These are phyloP conservation scores for Scutellaria minor DNA, from an alignment of 257 asterid genomes.

Conservation along the genomic window DNA sequence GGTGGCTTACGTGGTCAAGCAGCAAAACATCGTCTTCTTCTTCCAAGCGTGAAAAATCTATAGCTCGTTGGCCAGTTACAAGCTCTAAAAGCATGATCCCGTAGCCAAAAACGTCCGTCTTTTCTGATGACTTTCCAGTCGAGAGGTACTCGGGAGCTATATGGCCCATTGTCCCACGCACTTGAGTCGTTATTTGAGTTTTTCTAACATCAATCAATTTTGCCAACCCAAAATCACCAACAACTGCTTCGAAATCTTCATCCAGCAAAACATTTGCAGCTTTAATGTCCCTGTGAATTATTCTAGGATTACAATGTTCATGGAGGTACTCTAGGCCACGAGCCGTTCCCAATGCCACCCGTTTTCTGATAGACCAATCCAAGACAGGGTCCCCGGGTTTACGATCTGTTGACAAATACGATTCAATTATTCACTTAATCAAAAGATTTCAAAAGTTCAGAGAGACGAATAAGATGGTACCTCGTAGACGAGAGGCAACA, in stretches of 20 bases:
- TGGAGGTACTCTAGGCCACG: conserved; percentile 96
- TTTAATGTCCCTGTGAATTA: conserved; percentile 91
- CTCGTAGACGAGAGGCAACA: conserved; percentile 88
- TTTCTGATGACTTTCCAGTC: conserved; percentile 91
- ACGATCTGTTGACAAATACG: conserved; percentile 54
- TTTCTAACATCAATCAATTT: conserved; percentile 79
- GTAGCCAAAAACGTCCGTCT: conserved; percentile 89
- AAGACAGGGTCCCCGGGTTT: conserved; percentile 76
- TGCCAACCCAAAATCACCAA: conserved; percentile 96
- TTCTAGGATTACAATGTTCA: conserved; percentile 90
- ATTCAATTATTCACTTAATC: conserved; percentile 15
- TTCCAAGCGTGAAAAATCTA: conserved; percentile 89
- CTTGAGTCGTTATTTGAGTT: conserved; percentile 87
- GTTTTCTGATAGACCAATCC: conserved; percentile 78
- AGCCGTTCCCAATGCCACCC: conserved; percentile 83
- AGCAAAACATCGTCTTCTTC: conserved; percentile 95
- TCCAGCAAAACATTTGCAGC: conserved; percentile 92
- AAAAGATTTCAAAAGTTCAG: not conserved
- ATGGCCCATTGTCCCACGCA: conserved; percentile 98
- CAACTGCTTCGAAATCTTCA: conserved; percentile 85
- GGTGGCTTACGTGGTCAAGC: conserved; percentile 79
- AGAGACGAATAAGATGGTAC: conserved; percentile 40
- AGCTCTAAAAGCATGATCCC: conserved; percentile 91
- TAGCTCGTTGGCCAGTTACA: conserved; percentile 93
- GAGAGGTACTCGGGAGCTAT: conserved; percentile 96